Conservation (phyloP, 495 filamentous ascomycete genomes). For the Sporormia fimetaria region DNA sequence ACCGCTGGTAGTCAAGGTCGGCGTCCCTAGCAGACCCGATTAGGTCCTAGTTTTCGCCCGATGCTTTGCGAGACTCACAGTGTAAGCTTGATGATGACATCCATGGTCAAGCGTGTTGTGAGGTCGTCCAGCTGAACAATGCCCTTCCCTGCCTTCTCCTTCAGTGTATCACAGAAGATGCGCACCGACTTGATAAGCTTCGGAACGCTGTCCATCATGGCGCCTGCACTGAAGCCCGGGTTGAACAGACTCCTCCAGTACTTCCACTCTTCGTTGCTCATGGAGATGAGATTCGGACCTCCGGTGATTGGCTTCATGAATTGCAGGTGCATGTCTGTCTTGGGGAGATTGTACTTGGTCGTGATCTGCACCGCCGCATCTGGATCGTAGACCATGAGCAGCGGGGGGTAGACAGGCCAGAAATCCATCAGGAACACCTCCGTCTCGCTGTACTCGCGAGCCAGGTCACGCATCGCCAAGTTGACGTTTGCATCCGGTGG, state of each 20-base stretch:
- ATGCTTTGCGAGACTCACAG: too few species aligned
- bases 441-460: neutral
- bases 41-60: too few species aligned
- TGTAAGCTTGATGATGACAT: slow-evolving; percentile 25
- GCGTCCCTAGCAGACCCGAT: too few species aligned
- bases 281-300: slow-evolving; percentile 23
- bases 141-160: slow-evolving; percentile 15
- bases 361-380: slow-evolving; percentile 3
- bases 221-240: slow-evolving; percentile 26
- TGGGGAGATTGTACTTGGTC: slow-evolving; percentile 7
- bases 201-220: slow-evolving; percentile 29
- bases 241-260: slow-evolving; percentile 29
- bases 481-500: slow-evolving; percentile 3
- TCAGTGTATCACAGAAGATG: slow-evolving; percentile 25
- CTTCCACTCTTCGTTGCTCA: slow-evolving; percentile 28
- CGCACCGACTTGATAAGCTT: slow-evolving; percentile 28
- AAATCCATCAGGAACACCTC: slow-evolving; percentile 9
- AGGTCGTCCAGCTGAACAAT: slow-evolving; percentile 27
- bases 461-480: neutral
- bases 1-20: slow-evolving; percentile 7
- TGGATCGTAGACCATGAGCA: slow-evolving; percentile 2
- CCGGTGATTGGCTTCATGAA: slow-evolving; percentile 18
- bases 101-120: slow-evolving; percentile 25
- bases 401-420: slow-evolving; percentile 7
- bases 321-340: neutral